Conservation (phyloP, 495 filamentous ascomycete species). For the Halenospora varia region DNA sequence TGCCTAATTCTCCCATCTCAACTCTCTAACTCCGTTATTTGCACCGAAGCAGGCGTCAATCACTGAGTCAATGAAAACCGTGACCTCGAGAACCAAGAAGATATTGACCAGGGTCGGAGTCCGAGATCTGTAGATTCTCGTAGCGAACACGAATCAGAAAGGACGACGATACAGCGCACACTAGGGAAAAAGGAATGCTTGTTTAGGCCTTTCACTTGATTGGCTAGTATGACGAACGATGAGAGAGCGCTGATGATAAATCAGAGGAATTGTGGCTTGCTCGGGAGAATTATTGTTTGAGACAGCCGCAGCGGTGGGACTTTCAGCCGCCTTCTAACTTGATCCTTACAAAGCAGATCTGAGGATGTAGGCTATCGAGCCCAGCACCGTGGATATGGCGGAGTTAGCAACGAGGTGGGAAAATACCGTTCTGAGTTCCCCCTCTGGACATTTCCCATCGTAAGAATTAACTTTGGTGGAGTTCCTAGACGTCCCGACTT, state of each 20-base stretch:
- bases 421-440: too few species aligned
- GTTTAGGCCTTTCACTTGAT: too few species aligned
- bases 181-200: too few species aligned
- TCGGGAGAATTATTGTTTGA: neutral
- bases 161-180: too few species aligned
- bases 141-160: too few species aligned
- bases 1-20: neutral
- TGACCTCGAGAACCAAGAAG: neutral
- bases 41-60: neutral
- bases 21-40: neutral
- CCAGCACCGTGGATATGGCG: neutral
- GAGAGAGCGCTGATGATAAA: neutral
- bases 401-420: neutral
- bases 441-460: too few species aligned
- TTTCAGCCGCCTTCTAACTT: neutral
- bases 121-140: neutral
- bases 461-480: too few species aligned
- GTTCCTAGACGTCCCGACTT: too few species aligned
- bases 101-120: neutral
- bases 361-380: neutral
- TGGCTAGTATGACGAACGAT: neutral
- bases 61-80: neutral
- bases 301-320: neutral
- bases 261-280: neutral
- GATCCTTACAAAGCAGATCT: too few species aligned